These are phyloP conservation scores for Fusarium beomiforme DNA, from an alignment of 2,329 filamentous ascomycete species.

Conservation along the genomic window DNA sequence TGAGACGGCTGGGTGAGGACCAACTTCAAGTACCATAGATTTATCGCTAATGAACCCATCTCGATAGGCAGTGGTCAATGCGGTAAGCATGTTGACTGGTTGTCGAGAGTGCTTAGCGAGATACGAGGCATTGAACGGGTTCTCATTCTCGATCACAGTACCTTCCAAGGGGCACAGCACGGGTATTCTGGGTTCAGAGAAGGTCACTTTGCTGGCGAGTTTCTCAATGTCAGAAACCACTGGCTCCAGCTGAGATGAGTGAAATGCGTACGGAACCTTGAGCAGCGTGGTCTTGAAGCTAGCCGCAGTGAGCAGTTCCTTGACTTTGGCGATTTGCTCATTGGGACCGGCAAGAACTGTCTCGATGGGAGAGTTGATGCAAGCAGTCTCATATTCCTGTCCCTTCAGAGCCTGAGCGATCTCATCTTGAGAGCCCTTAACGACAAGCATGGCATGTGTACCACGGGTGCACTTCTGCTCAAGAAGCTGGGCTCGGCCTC, in stretches of 20 bases:
- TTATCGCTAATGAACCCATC: slow-evolving; percentile 2
- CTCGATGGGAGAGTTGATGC: slow-evolving; percentile 71
- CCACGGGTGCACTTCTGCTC: slow-evolving; percentile 60
- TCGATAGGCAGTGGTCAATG: slow-evolving; percentile 5
- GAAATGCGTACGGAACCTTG: slow-evolving; percentile 51
- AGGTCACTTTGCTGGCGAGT: slow-evolving; percentile 7
- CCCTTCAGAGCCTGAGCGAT: slow-evolving; percentile 7
- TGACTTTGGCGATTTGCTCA: slow-evolving; percentile 12
- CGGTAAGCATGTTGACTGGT: slow-evolving; percentile 28
- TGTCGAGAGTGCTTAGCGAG: slow-evolving; percentile 26
- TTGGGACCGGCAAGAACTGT: slow-evolving; percentile 57
- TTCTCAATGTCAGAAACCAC: slow-evolving; percentile 60
- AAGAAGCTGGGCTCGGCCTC: slow-evolving; percentile 65
- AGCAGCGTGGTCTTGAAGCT: slow-evolving; percentile 47
- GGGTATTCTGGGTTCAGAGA: slow-evolving; percentile 1
- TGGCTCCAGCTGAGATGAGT: slow-evolving; percentile 50
- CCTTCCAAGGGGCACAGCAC: slow-evolving; percentile 29
- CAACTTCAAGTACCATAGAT: slow-evolving; percentile 30
- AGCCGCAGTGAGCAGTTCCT: slow-evolving; percentile 7
- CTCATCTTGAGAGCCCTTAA: slow-evolving; percentile 37
- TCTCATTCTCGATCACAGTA: neutral
- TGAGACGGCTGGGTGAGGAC: slow-evolving; percentile 31
- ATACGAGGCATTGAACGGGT: slow-evolving; percentile 20
- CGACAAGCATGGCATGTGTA: slow-evolving; percentile 49
- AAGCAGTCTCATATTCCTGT: slow-evolving; percentile 56